phyloP scores from a whole-genome alignment of 805 yeast genomes.

The Lachancea dasiensis region DNA sequence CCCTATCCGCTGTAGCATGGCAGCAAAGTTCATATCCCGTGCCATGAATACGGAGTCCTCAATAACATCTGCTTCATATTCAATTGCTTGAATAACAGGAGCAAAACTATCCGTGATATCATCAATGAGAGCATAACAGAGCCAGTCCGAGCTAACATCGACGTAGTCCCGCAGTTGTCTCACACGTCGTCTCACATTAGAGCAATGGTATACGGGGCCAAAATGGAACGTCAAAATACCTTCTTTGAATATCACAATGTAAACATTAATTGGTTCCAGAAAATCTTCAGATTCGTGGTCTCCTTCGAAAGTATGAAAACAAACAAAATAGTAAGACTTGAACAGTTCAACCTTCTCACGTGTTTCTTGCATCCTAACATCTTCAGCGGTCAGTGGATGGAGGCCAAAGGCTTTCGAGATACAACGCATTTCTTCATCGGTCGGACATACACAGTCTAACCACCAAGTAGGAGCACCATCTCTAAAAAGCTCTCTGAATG shows the following conservation, averaged over 20 bases:
- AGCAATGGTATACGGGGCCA: constrained; percentile 61
- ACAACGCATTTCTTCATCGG: constrained; percentile 90
- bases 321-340: constrained; percentile 84
- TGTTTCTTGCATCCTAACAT: constrained; percentile 91
- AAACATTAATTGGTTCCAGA: constrained; percentile 71
- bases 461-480: constrained; percentile 85
- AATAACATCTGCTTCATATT: constrained; percentile 75
- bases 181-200: constrained; percentile 76
- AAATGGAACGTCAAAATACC: constrained; percentile 68
- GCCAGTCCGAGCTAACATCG: constrained; percentile 74
- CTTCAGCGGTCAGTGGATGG: constrained; percentile 97
- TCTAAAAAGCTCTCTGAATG: constrained; percentile 63
- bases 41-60: constrained; percentile 79
- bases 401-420: constrained; percentile 91
- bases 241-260: constrained; percentile 63
- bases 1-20: constrained; percentile 78
- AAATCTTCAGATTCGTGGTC: constrained; percentile 77
- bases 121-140: constrained; percentile 76
- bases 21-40: constrained; percentile 64
- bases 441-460: constrained; percentile 91
- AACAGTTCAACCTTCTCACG: constrained; percentile 96
- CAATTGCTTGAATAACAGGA: constrained; percentile 71
- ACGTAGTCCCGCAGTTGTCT: constrained; percentile 74
- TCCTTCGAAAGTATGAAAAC: constrained; percentile 93
- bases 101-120: constrained; percentile 82